Conservation (phyloP, 495 filamentous ascomycete species). For the Penicillium odoratum region DNA sequence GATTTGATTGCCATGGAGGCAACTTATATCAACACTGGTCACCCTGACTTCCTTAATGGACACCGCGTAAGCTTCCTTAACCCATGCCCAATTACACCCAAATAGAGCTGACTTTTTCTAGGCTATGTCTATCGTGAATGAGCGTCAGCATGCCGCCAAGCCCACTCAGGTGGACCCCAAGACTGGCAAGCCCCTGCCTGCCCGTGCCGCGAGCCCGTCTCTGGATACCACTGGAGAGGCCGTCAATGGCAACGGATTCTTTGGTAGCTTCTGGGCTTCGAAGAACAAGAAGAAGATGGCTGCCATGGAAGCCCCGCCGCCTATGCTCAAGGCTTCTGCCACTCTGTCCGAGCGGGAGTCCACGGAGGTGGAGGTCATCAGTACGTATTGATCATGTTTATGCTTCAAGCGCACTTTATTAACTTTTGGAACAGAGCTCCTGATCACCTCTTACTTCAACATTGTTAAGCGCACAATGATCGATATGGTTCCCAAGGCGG, state of each 20-base stretch:
- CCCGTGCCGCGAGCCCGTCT: conserved; percentile 67
- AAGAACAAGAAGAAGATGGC: conserved; percentile 99
- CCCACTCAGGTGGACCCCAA: conserved; percentile 98
- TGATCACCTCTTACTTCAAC: conserved; percentile 96
- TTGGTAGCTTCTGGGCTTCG: conserved; percentile 93
- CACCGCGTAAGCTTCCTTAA: conserved; percentile 61
- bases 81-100: not conserved
- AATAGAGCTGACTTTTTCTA: conserved; percentile 28
- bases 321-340: conserved; percentile 90
- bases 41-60: conserved; percentile 97
- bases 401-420: not conserved
- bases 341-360: conserved; percentile 87
- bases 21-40: conserved; percentile 97
- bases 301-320: conserved; percentile 93
- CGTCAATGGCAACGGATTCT: conserved; percentile 74
- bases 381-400: conserved; percentile 54
- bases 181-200: conserved; percentile 91
- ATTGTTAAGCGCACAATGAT: conserved; percentile 98
- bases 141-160: conserved; percentile 74
- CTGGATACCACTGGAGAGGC: conserved; percentile 56
- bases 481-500: conserved; percentile 99
- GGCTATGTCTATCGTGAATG: conserved; percentile 98
- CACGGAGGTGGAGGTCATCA: conserved; percentile 97
- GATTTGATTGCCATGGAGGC: conserved; percentile 95
- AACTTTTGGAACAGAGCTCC: conserved; percentile 62